phyloP scores from a whole-genome alignment of 2,329 filamentous ascomycete genomes.

The Penicillium corylophilum region DNA sequence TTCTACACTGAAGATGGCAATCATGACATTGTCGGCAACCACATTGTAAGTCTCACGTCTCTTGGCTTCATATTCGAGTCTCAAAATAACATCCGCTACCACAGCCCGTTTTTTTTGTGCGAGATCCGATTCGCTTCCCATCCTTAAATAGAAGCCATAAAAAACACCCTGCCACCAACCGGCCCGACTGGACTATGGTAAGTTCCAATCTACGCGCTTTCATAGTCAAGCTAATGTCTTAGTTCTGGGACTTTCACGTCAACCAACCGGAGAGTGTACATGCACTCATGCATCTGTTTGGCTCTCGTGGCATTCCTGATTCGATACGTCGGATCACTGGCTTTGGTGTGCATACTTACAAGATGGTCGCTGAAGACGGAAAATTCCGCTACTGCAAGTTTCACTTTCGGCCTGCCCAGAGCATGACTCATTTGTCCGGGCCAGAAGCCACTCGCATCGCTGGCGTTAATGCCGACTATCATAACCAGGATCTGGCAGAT shows the following conservation, averaged over 20 bases:
- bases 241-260: conserved; percentile 62
- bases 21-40: conserved; percentile 26
- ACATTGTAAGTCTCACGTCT: conserved; percentile 13
- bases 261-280: conserved; percentile 60
- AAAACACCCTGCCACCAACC: conserved; percentile 62
- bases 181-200: conserved; percentile 61
- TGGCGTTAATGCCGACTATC: conserved; percentile 57
- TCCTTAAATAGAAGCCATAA: conserved; percentile 61
- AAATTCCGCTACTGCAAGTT: conserved; percentile 61
- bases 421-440: conserved; percentile 54
- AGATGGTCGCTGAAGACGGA: conserved; percentile 41
- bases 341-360: conserved; percentile 40
- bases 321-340: conserved; percentile 54
- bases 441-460: conserved; percentile 54
- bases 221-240: not conserved
- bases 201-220: conserved; percentile 1
- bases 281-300: conserved; percentile 61
- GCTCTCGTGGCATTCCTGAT: conserved; percentile 55
- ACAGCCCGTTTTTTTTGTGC: conserved; percentile 46
- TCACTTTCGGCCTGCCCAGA: conserved; percentile 59
- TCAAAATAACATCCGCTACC: not conserved
- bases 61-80: not conserved
- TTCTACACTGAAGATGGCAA: conserved; percentile 56
- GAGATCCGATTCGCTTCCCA: conserved; percentile 46
- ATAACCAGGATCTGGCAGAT: conserved; percentile 61